phyloP scores from a whole-genome alignment of 176 grass and related monocot species.

The Puccinellia tenuiflora region DNA sequence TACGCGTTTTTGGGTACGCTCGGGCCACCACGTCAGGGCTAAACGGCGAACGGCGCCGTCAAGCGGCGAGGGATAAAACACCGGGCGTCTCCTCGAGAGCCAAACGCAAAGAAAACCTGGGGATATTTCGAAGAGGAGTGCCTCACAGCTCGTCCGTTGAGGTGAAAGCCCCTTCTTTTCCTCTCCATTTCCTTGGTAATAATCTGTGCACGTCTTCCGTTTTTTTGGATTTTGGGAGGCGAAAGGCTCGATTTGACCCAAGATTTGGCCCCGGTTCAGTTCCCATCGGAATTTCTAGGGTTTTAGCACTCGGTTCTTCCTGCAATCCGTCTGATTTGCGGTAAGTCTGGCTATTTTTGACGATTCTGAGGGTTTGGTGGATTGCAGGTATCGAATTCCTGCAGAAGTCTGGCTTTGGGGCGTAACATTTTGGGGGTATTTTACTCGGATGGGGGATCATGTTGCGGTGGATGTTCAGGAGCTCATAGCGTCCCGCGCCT shows the following conservation, averaged over 20 bases:
- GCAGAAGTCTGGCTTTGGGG: background rate
- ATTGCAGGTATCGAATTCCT: background rate
- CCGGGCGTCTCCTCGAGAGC: background rate
- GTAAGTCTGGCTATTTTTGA: background rate
- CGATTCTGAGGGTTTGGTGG: background rate
- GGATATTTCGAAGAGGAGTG: constrained; percentile 5
- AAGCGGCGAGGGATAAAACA: background rate
- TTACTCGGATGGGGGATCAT: constrained; percentile 69
- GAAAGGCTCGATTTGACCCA: constrained; percentile 2
- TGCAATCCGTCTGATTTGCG: background rate
- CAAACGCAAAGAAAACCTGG: background rate
- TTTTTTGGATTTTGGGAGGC: background rate
- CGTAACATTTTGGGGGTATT: background rate
- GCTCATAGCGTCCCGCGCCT: constrained; percentile 1
- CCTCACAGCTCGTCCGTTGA: constrained; percentile 20
- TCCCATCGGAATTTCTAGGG: constrained; percentile 27
- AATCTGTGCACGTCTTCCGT: background rate
- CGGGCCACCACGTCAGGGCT: background rate
- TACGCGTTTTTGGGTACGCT: too few relatives aligned
- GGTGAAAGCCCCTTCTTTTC: background rate
- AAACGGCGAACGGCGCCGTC: constrained; percentile 21
- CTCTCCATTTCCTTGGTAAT: constrained; percentile 8
- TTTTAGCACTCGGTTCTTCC: constrained; percentile 15
- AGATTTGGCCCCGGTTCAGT: background rate
- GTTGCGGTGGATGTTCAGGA: constrained; percentile 58